A percentile compares a stretch with the other conserved stretches of the same genome.
phyloP scores from a whole-genome alignment of 345 rosid genomes.

The Brassica incana region DNA sequence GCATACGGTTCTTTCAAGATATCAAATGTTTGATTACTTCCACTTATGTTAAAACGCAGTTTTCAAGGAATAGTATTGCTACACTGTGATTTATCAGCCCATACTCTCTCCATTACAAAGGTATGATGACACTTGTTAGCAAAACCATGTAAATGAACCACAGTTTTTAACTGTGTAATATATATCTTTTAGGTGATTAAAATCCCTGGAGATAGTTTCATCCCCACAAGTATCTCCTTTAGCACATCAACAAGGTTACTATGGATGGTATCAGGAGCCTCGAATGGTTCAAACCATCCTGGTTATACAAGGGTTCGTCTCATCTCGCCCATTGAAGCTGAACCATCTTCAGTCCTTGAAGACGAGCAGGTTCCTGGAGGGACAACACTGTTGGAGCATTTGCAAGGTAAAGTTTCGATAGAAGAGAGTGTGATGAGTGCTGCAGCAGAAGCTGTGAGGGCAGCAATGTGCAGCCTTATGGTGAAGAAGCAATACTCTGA shows the following conservation, averaged over 20 bases:
- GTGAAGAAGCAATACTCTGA: conserved; percentile 82
- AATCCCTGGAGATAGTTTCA: conserved; percentile 57
- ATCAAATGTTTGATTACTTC: conserved; percentile 6
- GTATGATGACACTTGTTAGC: conserved; percentile 43
- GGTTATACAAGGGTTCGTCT: conserved; percentile 56
- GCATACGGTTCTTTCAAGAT: background rate
- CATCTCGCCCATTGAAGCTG: conserved; percentile 45
- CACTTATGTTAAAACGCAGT: conserved; percentile 39
- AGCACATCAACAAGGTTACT: conserved; percentile 47
- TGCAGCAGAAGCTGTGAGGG: conserved; percentile 78
- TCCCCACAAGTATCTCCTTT: conserved; percentile 64
- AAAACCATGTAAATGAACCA: background rate
- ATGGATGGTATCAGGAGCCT: conserved; percentile 81
- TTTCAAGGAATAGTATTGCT: conserved; percentile 75
- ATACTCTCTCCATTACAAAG: conserved; percentile 58
- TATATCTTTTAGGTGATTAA: conserved; percentile 52
- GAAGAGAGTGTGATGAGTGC: conserved; percentile 61
- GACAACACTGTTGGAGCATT: conserved; percentile 53
- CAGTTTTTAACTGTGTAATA: background rate
- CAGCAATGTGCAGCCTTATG: conserved; percentile 72
- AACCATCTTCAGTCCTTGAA: conserved; percentile 38
- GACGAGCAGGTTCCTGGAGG: conserved; percentile 67
- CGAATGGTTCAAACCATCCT: conserved; percentile 54
- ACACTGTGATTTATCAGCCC: conserved; percentile 56
- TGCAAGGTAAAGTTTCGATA: conserved; percentile 60